A percentile compares a stretch with the other conserved stretches of the same genome.
Conservation (phyloP, 2,329 filamentous ascomycete genomes). For the Xylaria sp. region DNA sequence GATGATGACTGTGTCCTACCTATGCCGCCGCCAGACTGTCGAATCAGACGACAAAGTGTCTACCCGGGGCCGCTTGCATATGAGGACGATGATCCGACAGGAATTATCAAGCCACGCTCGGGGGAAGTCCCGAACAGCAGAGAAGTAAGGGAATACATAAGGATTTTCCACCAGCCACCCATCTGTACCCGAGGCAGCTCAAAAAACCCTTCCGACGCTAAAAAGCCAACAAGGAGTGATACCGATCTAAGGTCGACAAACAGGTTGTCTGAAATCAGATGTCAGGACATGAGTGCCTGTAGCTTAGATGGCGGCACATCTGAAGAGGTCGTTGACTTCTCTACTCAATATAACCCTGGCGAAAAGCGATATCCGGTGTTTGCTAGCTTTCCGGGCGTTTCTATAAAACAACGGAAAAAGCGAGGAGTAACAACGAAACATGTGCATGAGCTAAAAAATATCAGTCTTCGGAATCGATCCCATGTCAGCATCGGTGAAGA, state of each 20-base stretch:
- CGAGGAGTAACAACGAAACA: conserved; percentile 31
- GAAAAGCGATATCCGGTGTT: conserved; percentile 23
- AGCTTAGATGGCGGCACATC: conserved; percentile 48
- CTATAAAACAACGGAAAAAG: conserved; percentile 19
- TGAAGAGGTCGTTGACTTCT: conserved; percentile 45
- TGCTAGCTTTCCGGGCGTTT: conserved; percentile 16
- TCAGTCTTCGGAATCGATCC: conserved; percentile 61
- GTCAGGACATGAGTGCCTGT: conserved; percentile 40
- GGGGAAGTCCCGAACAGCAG: conserved; percentile 42
- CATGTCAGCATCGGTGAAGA: conserved; percentile 64
- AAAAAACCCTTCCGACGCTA: conserved; percentile 31
- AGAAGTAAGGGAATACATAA: conserved; percentile 47
- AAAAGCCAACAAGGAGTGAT: conserved; percentile 2
- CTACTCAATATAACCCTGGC: conserved; percentile 36
- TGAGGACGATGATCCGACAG: conserved; percentile 38
- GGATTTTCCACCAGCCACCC: conserved; percentile 45
- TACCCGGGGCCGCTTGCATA: conserved; percentile 35
- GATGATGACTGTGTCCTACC: conserved; percentile 39
- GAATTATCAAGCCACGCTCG: conserved; percentile 29
- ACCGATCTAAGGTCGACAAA: conserved; percentile 15
- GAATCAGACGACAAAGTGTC: conserved; percentile 30
- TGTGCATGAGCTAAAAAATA: conserved; percentile 41
- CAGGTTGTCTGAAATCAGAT: conserved; percentile 27
- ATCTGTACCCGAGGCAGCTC: conserved; percentile 44
- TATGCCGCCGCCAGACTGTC: conserved; percentile 40